Evolutionary conservation across 1,284 basidiomycete species (phyloP).

Genomic region (Meripilus lineatus): DNA sequence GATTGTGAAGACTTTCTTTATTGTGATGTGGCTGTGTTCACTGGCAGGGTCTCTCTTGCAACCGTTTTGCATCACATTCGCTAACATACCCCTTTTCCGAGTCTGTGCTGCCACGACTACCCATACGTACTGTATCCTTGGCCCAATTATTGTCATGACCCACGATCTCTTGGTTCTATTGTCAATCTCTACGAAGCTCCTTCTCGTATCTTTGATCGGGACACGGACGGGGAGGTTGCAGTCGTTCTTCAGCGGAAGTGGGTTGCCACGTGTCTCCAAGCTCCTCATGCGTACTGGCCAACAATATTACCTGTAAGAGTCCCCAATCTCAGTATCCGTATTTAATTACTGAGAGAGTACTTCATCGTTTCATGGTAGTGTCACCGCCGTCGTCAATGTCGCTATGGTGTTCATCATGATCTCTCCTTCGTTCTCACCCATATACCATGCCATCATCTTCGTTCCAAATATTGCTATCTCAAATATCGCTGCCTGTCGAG

Average conservation of each 20-base stretch:
- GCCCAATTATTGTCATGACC: not conserved
- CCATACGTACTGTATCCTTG: not conserved
- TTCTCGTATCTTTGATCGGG: not conserved
- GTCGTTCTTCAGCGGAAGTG: constrained; percentile 1
- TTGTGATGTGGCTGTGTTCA: not conserved
- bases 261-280: constrained; percentile 1
- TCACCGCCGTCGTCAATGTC: not conserved
- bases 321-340: not conserved
- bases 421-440: not conserved
- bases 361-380: not conserved
- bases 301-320: constrained; percentile 6
- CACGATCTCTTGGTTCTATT: not conserved
- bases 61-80: not conserved
- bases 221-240: constrained; percentile 2
- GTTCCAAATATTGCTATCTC: not conserved
- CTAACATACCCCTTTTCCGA: not conserved
- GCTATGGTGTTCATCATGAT: not conserved
- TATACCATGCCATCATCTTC: not conserved
- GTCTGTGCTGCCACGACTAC: not conserved
- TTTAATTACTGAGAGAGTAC: not conserved
- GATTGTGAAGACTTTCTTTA: not conserved
- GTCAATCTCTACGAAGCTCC: not conserved
- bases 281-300: not conserved
- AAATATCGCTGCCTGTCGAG: not conserved
- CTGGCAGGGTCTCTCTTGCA: not conserved